These are phyloP conservation scores for Leishmania martiniquensis DNA, from an alignment of 208 protist genomes.

Conservation along the genomic window DNA sequence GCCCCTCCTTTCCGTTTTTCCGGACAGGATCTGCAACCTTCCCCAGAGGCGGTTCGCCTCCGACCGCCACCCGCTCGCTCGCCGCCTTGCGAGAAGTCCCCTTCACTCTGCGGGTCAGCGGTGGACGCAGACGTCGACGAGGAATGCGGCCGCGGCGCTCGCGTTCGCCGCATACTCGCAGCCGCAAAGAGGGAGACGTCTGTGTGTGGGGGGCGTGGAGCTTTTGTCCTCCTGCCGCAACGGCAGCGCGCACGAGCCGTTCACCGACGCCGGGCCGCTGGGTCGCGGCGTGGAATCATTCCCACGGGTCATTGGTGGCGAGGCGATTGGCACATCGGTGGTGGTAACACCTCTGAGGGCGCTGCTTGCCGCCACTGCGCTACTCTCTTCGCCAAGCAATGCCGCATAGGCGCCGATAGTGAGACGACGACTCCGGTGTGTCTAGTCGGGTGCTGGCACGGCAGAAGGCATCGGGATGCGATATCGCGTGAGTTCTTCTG, in stretches of 20 bases:
- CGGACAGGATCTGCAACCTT: background rate
- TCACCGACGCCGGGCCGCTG: background rate
- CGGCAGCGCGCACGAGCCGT: background rate
- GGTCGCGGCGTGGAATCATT: background rate
- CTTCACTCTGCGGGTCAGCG: background rate
- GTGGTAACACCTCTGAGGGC: no score
- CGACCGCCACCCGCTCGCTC: background rate
- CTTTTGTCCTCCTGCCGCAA: background rate
- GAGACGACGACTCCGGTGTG: background rate
- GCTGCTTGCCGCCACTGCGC: background rate
- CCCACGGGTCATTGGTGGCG: background rate
- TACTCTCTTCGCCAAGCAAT: background rate
- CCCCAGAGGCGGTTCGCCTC: background rate
- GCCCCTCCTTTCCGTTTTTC: background rate
- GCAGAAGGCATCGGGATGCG: constrained; percentile 28
- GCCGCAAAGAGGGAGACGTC: constrained; percentile 12
- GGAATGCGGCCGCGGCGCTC: constrained; percentile 3
- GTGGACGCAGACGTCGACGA: background rate
- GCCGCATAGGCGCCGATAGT: constrained; percentile 1
- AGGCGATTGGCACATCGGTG: background rate
- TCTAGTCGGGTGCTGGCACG: constrained; percentile 18
- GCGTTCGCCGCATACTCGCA: constrained; percentile 12
- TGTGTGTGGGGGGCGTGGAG: background rate
- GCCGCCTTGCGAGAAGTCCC: background rate
- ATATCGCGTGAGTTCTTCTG: constrained; percentile 21